Evolutionary conservation across 768 basidiomycete species (phyloP).

Genomic region (Mycena belliarum): DNA sequence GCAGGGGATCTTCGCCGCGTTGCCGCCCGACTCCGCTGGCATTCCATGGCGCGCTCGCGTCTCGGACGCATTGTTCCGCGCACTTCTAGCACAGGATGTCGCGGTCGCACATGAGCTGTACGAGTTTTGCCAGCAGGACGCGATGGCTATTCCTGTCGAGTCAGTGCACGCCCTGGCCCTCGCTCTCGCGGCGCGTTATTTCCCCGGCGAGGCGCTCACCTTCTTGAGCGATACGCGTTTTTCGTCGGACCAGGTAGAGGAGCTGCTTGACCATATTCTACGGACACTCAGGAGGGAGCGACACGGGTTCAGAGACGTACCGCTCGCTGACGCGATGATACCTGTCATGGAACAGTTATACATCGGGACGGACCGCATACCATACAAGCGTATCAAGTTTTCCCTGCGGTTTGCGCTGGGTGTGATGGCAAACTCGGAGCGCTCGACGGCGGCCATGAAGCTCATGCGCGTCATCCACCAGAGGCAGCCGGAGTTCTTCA

Average conservation of each 20-base stretch:
- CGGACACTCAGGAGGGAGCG: slow-evolving; percentile 37
- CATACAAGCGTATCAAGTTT: slow-evolving; percentile 36
- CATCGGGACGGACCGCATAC: slow-evolving; percentile 25
- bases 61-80: slow-evolving; percentile 24
- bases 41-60: slow-evolving; percentile 29
- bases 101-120: slow-evolving; percentile 36
- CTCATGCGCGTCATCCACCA: slow-evolving; percentile 42
- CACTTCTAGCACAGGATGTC: slow-evolving; percentile 31
- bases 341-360: slow-evolving; percentile 41
- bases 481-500: slow-evolving; percentile 41
- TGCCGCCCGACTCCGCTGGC: slow-evolving; percentile 29
- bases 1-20: slow-evolving; percentile 31
- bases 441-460: slow-evolving; percentile 36
- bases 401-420: slow-evolving; percentile 50
- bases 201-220: slow-evolving; percentile 30
- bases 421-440: slow-evolving; percentile 38
- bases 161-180: slow-evolving; percentile 33
- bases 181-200: slow-evolving; percentile 31
- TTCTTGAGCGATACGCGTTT: slow-evolving; percentile 37
- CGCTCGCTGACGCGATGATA: slow-evolving; percentile 34
- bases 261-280: slow-evolving; percentile 41
- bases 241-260: slow-evolving; percentile 32
- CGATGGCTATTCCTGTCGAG: slow-evolving; percentile 25
- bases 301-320: slow-evolving; percentile 29
- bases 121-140: slow-evolving; percentile 27